A percentile compares a stretch with the other conserved stretches of the same genome.
phyloP scores from a whole-genome alignment of 768 basidiomycete genomes.

The Amanita pallidorosea region DNA sequence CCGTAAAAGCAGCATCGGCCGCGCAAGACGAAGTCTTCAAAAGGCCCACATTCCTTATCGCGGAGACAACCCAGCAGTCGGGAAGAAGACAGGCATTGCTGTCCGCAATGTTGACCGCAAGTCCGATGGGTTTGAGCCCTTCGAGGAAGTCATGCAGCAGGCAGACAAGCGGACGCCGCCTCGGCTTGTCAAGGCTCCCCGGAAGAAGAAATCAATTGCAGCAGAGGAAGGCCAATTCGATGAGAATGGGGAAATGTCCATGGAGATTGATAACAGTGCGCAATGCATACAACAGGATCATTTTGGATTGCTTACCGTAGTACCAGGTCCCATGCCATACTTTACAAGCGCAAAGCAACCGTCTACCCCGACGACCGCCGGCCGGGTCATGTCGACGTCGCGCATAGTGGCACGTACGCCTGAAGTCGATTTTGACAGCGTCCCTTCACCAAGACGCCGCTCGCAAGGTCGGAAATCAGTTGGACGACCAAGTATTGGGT shows the following conservation, averaged over 20 bases:
- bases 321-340: conserved; percentile 30
- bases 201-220: conserved; percentile 31
- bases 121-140: conserved; percentile 78
- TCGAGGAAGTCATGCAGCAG: conserved; percentile 63
- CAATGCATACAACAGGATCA: conserved; percentile 6
- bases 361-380: conserved; percentile 27
- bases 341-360: conserved; percentile 29
- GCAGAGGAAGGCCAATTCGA: conserved; percentile 36
- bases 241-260: conserved; percentile 60
- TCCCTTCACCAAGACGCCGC: conserved; percentile 46
- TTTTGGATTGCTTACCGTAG: background rate
- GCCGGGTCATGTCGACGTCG: conserved; percentile 27
- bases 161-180: conserved; percentile 60
- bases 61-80: conserved; percentile 66
- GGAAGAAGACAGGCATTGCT: conserved; percentile 71
- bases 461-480: conserved; percentile 19
- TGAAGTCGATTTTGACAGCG: conserved; percentile 48
- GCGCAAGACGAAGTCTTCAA: conserved; percentile 42
- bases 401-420: conserved; percentile 41
- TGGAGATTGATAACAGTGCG: conserved; percentile 70
- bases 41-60: conserved; percentile 69
- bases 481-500: conserved; percentile 25
- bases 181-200: conserved; percentile 33
- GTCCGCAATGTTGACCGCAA: conserved; percentile 59
- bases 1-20: conserved; percentile 36